A percentile compares a stretch with the other conserved stretches of the same genome.
Evolutionary conservation across 2,329 filamentous ascomycete genomes (phyloP).

Genomic region (Cercospora brassicicola): DNA sequence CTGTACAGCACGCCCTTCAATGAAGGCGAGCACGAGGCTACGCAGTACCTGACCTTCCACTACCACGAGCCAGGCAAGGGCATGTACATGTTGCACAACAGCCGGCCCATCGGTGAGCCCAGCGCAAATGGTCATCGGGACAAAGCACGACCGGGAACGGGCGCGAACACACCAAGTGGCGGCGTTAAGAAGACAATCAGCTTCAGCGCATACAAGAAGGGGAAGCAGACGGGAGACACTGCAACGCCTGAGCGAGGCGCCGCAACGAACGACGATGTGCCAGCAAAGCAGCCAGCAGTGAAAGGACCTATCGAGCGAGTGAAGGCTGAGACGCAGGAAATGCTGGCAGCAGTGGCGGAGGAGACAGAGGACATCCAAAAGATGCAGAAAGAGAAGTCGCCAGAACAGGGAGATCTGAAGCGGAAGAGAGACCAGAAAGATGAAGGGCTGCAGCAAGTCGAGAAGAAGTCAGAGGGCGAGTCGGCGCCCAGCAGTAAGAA

Average conservation of each 20-base stretch:
- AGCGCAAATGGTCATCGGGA: constrained; percentile 26
- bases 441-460: background rate
- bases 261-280: constrained; percentile 23
- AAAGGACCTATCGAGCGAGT: constrained; percentile 38
- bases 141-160: constrained; percentile 38
- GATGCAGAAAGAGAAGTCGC: constrained; percentile 17
- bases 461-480: constrained; percentile 2
- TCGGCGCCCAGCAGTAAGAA: constrained; percentile 16
- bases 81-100: constrained; percentile 35
- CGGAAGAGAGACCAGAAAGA: constrained; percentile 28
- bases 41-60: constrained; percentile 64
- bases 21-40: constrained; percentile 54
- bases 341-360: constrained; percentile 33
- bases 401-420: constrained; percentile 32
- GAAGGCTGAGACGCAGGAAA: constrained; percentile 38
- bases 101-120: constrained; percentile 34
- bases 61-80: constrained; percentile 55
- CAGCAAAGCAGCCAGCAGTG: constrained; percentile 32
- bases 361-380: constrained; percentile 21
- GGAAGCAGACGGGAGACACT: constrained; percentile 46
- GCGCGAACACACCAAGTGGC: constrained; percentile 44
- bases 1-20: constrained; percentile 54
- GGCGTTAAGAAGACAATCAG: constrained; percentile 62
- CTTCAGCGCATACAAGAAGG: constrained; percentile 61
- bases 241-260: constrained; percentile 30